Evolutionary conservation across 2,329 filamentous ascomycete species (phyloP).

Genomic region (Ophidiomyces ophidiicola): DNA sequence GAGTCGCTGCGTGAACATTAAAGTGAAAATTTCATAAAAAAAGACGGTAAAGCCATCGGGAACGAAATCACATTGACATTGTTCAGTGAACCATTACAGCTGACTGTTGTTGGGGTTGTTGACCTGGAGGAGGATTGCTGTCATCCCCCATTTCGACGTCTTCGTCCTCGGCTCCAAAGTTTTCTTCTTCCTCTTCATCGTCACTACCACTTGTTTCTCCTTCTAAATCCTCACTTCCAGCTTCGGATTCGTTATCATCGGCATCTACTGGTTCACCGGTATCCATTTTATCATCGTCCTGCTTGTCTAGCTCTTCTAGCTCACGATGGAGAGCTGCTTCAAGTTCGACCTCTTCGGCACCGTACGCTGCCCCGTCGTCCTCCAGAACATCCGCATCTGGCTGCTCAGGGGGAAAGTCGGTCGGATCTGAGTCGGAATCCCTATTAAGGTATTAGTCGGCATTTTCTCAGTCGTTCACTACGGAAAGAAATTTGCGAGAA

Average conservation of each 20-base stretch:
- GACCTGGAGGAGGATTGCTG: constrained; percentile 29
- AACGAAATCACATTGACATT: background rate
- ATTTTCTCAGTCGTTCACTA: constrained; percentile 5
- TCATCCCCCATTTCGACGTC: constrained; percentile 42
- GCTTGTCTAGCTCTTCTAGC: constrained; percentile 38
- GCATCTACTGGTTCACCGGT: constrained; percentile 56
- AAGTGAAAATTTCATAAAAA: constrained; percentile 1
- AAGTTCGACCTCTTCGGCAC: constrained; percentile 35
- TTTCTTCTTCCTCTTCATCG: constrained; percentile 47
- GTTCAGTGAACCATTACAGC: constrained; percentile 39
- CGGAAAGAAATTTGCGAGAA: background rate
- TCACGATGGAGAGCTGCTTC: constrained; percentile 38
- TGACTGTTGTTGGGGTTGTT: constrained; percentile 26
- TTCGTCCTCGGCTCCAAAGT: constrained; percentile 33
- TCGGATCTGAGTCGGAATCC: constrained; percentile 93
- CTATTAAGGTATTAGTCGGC: constrained; percentile 37
- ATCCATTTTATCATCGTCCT: constrained; percentile 22
- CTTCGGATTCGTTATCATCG: constrained; percentile 56
- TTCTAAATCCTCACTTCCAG: constrained; percentile 59
- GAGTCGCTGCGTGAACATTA: constrained; percentile 6
- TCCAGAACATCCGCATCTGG: constrained; percentile 80
- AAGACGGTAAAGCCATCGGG: background rate
- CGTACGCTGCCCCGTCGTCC: constrained; percentile 64
- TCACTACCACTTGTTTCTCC: constrained; percentile 9
- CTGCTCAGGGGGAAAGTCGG: constrained; percentile 94